Conservation (phyloP, 2,329 filamentous ascomycete species). For the Nemania bipapillata region DNA sequence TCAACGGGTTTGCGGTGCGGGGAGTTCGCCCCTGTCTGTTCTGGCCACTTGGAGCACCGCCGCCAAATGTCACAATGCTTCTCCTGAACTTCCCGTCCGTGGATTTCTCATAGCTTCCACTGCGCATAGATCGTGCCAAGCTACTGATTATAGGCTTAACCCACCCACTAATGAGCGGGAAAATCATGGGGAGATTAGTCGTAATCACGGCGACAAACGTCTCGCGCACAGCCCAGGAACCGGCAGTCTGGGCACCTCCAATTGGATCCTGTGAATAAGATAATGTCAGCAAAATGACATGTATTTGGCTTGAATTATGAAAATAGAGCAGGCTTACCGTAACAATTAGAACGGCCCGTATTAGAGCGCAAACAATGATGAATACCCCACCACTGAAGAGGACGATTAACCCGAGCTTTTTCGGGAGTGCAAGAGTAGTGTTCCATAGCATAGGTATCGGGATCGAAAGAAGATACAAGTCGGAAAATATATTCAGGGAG, state of each 20-base stretch:
- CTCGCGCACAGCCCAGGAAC: constrained; percentile 58
- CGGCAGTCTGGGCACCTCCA: constrained; percentile 55
- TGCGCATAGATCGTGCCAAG: constrained; percentile 52
- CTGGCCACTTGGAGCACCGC: constrained; percentile 48
- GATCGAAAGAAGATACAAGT: constrained; percentile 68
- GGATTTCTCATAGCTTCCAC: constrained; percentile 53
- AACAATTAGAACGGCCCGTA: constrained; percentile 54
- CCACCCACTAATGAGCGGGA: constrained; percentile 57
- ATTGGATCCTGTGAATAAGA: constrained; percentile 51
- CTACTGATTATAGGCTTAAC: constrained; percentile 50
- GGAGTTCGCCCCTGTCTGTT: constrained; percentile 44
- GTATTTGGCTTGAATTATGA: neutral
- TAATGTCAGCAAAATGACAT: constrained; percentile 4
- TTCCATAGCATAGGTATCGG: constrained; percentile 64
- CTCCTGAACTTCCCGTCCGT: constrained; percentile 48
- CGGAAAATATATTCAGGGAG: constrained; percentile 64
- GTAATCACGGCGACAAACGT: constrained; percentile 57
- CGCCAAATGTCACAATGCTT: constrained; percentile 53
- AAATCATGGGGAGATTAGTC: constrained; percentile 58
- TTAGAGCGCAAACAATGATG: constrained; percentile 53
- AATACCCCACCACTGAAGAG: constrained; percentile 55
- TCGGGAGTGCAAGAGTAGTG: constrained; percentile 50
- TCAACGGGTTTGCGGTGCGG: constrained; percentile 51
- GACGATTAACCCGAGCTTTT: constrained; percentile 53
- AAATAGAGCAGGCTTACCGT: constrained; percentile 41